Base-by-base conservation (phyloP, 2,329 filamentous ascomycete species). In the Paraphoma chrysanthemicola region DNA sequence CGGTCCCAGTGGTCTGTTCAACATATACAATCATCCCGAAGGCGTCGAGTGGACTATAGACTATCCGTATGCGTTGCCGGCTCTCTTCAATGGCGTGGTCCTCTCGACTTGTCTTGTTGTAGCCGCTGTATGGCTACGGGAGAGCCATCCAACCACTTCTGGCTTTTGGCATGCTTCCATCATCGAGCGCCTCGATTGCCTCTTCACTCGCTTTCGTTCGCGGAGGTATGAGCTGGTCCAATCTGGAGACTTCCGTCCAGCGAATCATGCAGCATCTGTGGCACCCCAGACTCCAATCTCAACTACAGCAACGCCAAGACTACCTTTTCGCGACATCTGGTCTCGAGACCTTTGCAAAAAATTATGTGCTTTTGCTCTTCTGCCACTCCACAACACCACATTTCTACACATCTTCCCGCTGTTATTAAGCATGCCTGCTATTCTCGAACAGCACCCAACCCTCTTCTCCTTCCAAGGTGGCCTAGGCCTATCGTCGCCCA, bases 41-140 rank as follows among this genome's bases (percentile, higher is more conserved):
- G 86, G 85, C 0, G 87, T 86, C 3, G 76, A 79, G 63, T 90
- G 89, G 86, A 83, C 88, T 77, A 76, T 78, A n/a, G 72, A 79
- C 46, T 91, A 86, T 74, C 89, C 88, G 0, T 91, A 88, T 75
- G 87, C 87, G 1, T 76, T 91, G 46, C 89, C 89, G 0, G 90
- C 88, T 63, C 70, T 91, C 0, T 78, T 90, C 48, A 90, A 87
- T 66, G 86, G 85, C 3, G 57, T 82, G 0, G 85, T 88, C 51
- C 81, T 91, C n/a, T 71, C 83, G 2, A 66, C 78, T 1, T 85
- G 86, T 4, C 80, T 85, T 0, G 39, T 83, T 4, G 75, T 82
- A 1, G 81, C 89, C 2, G 78, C 88, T 52, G 78, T 91, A n/a
- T 87, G 85, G 17, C 79, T 91, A 1, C 86, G 90, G 69, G 89